Evolutionary conservation across 1,284 basidiomycete genomes (phyloP).

Genomic region (Tilletia horrida): DNA sequence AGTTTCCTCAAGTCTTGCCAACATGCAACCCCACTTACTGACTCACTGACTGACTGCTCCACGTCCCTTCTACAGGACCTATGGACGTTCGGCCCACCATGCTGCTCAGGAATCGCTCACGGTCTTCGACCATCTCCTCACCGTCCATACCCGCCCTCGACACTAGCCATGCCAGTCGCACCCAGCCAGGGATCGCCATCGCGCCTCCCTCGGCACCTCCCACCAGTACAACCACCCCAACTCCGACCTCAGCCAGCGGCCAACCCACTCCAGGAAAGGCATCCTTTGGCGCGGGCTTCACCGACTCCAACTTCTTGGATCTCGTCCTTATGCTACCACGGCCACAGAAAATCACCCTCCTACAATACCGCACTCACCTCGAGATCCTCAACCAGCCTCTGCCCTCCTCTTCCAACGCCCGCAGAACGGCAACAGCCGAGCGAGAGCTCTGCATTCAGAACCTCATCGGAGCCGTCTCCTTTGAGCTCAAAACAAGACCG

Average conservation of each 20-base stretch:
- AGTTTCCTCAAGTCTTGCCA: too few species aligned
- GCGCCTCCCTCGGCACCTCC: neutral
- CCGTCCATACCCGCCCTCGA: slow-evolving; percentile 14
- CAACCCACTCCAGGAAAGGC: neutral
- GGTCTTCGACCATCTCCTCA: slow-evolving; percentile 10
- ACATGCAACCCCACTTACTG: too few species aligned
- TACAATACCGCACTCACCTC: slow-evolving; percentile 9
- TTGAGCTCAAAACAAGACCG: neutral
- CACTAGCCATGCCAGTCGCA: neutral
- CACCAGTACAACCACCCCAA: too few species aligned
- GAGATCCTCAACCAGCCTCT: slow-evolving; percentile 12
- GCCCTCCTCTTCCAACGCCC: slow-evolving; percentile 6
- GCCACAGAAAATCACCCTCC: neutral
- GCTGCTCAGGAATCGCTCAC: neutral
- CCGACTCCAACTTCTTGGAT: slow-evolving; percentile 1
- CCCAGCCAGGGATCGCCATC: neutral
- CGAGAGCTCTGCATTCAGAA: slow-evolving; percentile 13
- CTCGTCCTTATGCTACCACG: neutral
- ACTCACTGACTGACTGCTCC: neutral
- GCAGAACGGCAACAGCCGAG: neutral
- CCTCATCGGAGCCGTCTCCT: slow-evolving; percentile 1
- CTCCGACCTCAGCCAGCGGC: too few species aligned
- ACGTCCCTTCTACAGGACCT: neutral
- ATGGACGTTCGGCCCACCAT: neutral
- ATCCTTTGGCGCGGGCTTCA: neutral